These are phyloP conservation scores for Trichosporon asahii DNA, from an alignment of 1,284 basidiomycete genomes.

Conservation along the genomic window DNA sequence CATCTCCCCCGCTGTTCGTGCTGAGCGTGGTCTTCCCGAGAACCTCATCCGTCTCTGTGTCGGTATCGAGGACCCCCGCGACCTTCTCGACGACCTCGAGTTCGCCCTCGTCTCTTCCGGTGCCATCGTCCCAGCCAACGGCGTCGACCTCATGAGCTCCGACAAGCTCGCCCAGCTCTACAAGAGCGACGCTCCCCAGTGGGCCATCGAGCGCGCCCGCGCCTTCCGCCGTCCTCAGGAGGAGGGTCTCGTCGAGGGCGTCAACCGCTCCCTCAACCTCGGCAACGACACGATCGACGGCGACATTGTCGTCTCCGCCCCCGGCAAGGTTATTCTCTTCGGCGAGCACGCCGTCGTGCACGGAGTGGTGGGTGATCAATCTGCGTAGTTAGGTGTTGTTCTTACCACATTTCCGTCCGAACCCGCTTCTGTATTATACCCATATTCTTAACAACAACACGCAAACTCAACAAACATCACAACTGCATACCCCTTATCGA, in stretches of 20 bases:
- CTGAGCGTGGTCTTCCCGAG: conserved; percentile 90
- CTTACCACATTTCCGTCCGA: conserved; percentile 2
- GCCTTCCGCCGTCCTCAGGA: conserved; percentile 41
- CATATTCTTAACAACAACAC: background rate
- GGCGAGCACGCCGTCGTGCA: conserved; percentile 99
- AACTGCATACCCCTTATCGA: background rate
- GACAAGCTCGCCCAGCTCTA: conserved; percentile 38
- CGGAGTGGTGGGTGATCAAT: conserved; percentile 70
- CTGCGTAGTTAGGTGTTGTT: conserved; percentile 15
- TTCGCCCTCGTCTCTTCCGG: conserved; percentile 87
- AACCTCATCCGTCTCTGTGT: conserved; percentile 97
- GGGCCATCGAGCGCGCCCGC: conserved; percentile 48
- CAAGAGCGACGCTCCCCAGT: conserved; percentile 36
- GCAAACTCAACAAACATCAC: background rate
- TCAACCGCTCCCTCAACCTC: conserved; percentile 34
- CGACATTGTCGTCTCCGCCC: conserved; percentile 77
- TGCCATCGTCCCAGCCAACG: conserved; percentile 60
- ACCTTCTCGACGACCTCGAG: conserved; percentile 93
- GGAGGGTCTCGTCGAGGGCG: conserved; percentile 36
- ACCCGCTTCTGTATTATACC: conserved; percentile 1
- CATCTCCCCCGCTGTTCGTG: conserved; percentile 88
- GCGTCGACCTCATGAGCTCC: conserved; percentile 31
- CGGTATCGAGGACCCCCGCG: conserved; percentile 92
- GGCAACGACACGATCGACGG: conserved; percentile 47
- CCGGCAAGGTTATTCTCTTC: conserved; percentile 97